A percentile compares a stretch with the other conserved stretches of the same genome.
These are phyloP conservation scores for Nematodospora anomalae DNA, from an alignment of 1,139 yeast genomes.

Conservation along the genomic window DNA sequence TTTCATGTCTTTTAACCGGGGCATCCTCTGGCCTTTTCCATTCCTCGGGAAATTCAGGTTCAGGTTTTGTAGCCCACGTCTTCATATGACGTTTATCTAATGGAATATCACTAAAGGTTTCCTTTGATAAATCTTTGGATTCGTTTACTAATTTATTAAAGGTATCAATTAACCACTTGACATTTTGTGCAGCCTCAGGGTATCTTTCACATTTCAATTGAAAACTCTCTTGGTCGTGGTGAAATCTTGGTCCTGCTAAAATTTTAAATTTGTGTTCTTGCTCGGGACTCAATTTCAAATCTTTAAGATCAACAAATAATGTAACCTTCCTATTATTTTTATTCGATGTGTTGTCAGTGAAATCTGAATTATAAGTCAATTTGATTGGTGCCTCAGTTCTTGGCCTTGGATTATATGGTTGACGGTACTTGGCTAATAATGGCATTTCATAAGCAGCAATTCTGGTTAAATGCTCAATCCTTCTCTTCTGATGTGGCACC, in stretches of 20 bases:
- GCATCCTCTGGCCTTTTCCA: constrained; percentile 85
- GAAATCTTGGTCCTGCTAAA: constrained; percentile 76
- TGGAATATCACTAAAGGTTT: constrained; percentile 78
- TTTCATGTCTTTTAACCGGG: constrained; percentile 38
- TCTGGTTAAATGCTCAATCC: constrained; percentile 57
- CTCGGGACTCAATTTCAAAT: constrained; percentile 51
- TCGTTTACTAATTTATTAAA: constrained; percentile 61
- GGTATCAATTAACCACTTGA: constrained; percentile 66
- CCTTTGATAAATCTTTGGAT: constrained; percentile 55
- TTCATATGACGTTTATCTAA: constrained; percentile 73
- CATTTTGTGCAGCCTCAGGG: constrained; percentile 83
- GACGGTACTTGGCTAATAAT: constrained; percentile 70
- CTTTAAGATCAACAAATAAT: constrained; percentile 52
- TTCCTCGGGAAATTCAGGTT: constrained; percentile 64
- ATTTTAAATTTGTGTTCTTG: constrained; percentile 76
- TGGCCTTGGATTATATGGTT: constrained; percentile 52
- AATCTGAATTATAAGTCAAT: constrained; percentile 70
- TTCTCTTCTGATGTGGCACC: constrained; percentile 39
- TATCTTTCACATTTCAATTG: constrained; percentile 63
- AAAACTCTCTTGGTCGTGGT: constrained; percentile 57
- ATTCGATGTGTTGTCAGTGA: constrained; percentile 62
- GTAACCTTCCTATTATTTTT: constrained; percentile 73
- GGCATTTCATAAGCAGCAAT: constrained; percentile 93
- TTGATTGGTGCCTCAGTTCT: constrained; percentile 53
- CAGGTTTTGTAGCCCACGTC: constrained; percentile 34